Evolutionary conservation across 352 stramenopile genomes (phyloP), one percentile per base, ranked within the genome.

Genomic region (Peronospora tabacina): DNA sequence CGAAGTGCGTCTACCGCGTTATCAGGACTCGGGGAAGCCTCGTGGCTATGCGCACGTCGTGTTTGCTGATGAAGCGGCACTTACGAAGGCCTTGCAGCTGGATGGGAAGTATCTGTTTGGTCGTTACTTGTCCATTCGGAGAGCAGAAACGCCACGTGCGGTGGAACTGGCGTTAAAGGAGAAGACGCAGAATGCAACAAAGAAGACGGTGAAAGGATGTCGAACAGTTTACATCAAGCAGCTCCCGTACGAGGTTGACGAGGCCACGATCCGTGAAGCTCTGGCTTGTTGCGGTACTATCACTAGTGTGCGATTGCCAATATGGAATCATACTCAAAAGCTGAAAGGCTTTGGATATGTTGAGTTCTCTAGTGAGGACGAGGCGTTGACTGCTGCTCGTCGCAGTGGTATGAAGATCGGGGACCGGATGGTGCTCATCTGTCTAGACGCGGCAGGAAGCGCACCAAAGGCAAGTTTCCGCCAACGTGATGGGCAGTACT

Each of bases 291-390:
- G 86, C 49, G 94, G 92, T 9, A 88, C 77, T 15, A 93, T 99
- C 58, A 60, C 78, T 11, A 96, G 91, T 54, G 80, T 99, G 10
- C 86, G 95, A 11, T 64, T 99, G 58, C 85, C 88, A 9, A 59
- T 94, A 36, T 97, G 95, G 79, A 91, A 96, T 49, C 77, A 95
- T 59, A 98, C 85, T 7, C 87, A 95, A 55, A 90, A 96, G 53
- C 75, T 90, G 12, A 99, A 98, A 72, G 95, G 95, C 41, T 98
- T 99, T 75, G 90, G 84, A 30, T 99, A 98, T 55, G 82, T 94
- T 16, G 82, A 92, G 65, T 94, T 93, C 47, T 69, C 70, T n/a
- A 85, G 48, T 13, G 82, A 92, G 50, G 71, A 85, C n/a, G 70
- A 82, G 40, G 82, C 84, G 5, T 52, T 85, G 17, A 61, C 69